Conservation (phyloP, 2,329 filamentous ascomycete genomes). For the Colletotrichum eleusines region DNA sequence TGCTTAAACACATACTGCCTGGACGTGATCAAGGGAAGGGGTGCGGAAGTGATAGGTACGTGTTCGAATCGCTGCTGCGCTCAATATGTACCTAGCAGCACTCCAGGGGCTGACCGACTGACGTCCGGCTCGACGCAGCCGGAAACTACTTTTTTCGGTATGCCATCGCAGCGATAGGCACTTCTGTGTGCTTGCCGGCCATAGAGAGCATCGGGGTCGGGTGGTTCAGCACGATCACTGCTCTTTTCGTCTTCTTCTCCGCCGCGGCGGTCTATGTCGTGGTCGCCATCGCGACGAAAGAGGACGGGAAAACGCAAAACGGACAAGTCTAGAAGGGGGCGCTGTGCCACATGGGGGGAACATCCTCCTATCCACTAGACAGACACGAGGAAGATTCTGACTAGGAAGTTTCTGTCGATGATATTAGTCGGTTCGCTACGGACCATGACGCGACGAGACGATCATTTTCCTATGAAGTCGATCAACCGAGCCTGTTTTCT, state of each 20-base stretch:
- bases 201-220: conserved; percentile 81
- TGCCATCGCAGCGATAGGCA: conserved; percentile 77
- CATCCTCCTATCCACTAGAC: too few species aligned
- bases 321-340: neutral
- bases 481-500: neutral
- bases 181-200: conserved; percentile 78
- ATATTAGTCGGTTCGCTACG: neutral
- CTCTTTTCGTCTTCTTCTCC: conserved; percentile 21
- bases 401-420: too few species aligned
- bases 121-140: conserved; percentile 64
- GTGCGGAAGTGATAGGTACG: conserved; percentile 49
- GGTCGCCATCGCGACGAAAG: conserved; percentile 10
- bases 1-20: conserved; percentile 70
- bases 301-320: neutral
- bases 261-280: conserved; percentile 15
- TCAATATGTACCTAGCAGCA: too few species aligned
- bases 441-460: neutral
- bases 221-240: conserved; percentile 80
- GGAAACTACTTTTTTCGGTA: conserved; percentile 86
- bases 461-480: too few species aligned
- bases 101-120: neutral
- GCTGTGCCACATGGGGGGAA: neutral
- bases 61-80: neutral
- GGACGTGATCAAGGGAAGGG: conserved; percentile 33
- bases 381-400: too few species aligned